phyloP scores from a whole-genome alignment of 306 rosid species.

The Citrullus amarus region DNA sequence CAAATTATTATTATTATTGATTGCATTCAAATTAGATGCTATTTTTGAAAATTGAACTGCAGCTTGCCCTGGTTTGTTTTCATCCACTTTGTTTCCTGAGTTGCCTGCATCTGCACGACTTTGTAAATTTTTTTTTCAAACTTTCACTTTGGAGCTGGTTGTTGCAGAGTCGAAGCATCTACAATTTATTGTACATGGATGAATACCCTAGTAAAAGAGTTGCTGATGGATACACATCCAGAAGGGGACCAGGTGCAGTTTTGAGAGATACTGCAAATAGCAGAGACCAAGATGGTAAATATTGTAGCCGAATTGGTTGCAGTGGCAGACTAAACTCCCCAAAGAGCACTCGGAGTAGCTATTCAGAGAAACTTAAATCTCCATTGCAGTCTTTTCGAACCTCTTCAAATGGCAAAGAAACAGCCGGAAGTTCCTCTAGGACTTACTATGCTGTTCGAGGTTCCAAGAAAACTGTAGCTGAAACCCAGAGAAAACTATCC shows the following conservation, averaged over 20 bases:
- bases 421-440: conserved; percentile 71
- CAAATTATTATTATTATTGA: background rate
- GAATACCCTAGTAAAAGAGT: conserved; percentile 10
- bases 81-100: background rate
- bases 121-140: background rate
- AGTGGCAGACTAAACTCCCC: conserved; percentile 9
- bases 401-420: conserved; percentile 53
- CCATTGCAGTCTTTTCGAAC: conserved; percentile 24
- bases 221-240: background rate
- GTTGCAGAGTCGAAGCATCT: background rate
- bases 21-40: background rate
- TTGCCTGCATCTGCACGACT: background rate
- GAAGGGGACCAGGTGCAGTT: background rate
- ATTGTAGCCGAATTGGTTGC: conserved; percentile 10
- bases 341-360: background rate
- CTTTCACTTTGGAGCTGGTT: background rate
- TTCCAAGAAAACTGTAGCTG: conserved; percentile 39
- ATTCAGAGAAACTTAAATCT: conserved; percentile 9
- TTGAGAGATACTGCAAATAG: conserved; percentile 2
- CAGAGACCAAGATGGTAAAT: background rate
- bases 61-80: background rate
- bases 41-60: background rate
- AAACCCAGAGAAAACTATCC: conserved; percentile 35
- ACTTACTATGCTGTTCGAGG: conserved; percentile 25
- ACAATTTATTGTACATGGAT: conserved; percentile 1